Percentiles rank a stretch among this genome's conserved stretches.
Evolutionary conservation across 192 early-diverging fungal genomes (phyloP).

Genomic region (Linnemannia hyalina): DNA sequence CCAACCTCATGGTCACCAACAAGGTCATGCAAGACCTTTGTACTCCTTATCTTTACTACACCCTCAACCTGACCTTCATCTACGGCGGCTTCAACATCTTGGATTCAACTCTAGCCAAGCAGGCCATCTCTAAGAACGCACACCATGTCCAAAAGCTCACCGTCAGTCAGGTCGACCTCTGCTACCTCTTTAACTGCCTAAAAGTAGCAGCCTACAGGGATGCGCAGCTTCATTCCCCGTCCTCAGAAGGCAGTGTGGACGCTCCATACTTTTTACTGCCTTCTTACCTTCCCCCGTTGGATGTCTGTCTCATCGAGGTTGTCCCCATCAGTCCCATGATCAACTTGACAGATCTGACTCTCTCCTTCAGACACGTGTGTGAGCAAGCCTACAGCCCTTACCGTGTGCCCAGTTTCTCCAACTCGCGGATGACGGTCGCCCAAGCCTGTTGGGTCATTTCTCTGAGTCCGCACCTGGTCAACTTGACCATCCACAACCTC

Average conservation of each 20-base stretch:
- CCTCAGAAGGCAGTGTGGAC: background rate
- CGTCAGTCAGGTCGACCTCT: background rate
- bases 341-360: background rate
- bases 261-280: background rate
- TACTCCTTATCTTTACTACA: background rate
- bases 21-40: background rate
- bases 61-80: background rate
- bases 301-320: background rate
- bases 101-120: background rate
- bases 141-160: background rate
- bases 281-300: background rate
- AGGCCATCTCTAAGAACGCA: background rate
- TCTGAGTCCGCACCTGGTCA: background rate
- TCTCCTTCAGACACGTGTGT: background rate
- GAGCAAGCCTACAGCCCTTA: background rate
- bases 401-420: background rate
- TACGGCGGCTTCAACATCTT: background rate
- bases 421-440: background rate
- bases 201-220: background rate
- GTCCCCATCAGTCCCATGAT: background rate
- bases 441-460: constrained; percentile 2
- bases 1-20: background rate
- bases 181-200: background rate
- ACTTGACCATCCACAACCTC: background rate
- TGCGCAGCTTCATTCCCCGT: background rate